Conservation (phyloP, 257 asterid species). For the Haberlea rhodopensis region DNA sequence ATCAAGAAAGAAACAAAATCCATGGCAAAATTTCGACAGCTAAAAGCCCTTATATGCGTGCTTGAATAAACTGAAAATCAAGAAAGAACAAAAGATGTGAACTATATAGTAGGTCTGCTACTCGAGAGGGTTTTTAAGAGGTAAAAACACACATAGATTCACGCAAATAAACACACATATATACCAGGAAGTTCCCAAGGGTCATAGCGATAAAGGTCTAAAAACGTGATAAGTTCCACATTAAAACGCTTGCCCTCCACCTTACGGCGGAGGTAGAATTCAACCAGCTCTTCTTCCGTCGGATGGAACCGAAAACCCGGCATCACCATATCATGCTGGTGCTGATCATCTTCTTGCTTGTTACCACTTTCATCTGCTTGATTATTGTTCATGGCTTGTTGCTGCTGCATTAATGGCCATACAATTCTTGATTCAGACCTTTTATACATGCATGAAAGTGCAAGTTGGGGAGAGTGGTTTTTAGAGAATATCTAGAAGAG, state of each 20-base stretch:
- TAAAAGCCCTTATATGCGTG: neutral
- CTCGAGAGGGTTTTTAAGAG: neutral
- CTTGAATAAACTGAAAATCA: neutral
- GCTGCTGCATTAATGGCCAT: constrained; percentile 48
- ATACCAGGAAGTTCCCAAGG: constrained; percentile 98
- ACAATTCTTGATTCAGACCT: constrained; percentile 27
- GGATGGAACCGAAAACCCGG: constrained; percentile 99
- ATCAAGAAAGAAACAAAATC: neutral
- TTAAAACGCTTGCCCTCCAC: constrained; percentile 99
- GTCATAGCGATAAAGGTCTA: constrained; percentile 95
- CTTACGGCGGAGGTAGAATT: constrained; percentile 97
- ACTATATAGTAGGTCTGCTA: neutral
- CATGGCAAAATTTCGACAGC: neutral
- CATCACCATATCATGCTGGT: constrained; percentile 88
- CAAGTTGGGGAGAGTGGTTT: neutral
- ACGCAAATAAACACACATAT: no score
- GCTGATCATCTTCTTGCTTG: constrained; percentile 44
- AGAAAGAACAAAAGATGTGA: neutral
- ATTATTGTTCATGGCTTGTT: constrained; percentile 51
- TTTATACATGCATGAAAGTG: neutral
- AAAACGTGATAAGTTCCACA: constrained; percentile 86
- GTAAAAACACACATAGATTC: neutral
- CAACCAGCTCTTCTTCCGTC: constrained; percentile 93
- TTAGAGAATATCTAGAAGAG: neutral
- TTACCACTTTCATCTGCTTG: constrained; percentile 36